Conservation (phyloP, 2,329 filamentous ascomycete genomes). For the Fusarium keratoplasticum region DNA sequence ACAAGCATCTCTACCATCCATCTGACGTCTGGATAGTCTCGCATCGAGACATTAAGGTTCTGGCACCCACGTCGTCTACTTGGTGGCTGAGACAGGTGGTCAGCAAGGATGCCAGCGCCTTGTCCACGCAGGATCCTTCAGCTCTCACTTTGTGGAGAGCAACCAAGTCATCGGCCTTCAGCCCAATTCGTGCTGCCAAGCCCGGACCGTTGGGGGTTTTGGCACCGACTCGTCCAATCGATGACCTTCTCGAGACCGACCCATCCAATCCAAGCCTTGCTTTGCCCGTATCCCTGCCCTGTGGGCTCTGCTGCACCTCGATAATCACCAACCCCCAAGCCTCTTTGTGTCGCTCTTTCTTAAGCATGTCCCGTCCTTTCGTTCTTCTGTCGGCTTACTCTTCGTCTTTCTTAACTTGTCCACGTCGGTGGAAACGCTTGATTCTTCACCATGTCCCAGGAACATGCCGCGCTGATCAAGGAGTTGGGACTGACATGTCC, state of each 20-base stretch:
- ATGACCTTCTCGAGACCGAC: neutral
- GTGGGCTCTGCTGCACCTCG: neutral
- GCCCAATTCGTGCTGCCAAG: neutral
- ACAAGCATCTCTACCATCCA: neutral
- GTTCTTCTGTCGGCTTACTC: neutral
- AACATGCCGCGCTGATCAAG: neutral
- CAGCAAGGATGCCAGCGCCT: neutral
- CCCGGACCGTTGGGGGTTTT: neutral
- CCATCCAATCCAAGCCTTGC: neutral
- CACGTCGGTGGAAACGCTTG: neutral
- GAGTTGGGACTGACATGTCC: conserved; percentile 39
- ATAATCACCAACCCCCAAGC: neutral
- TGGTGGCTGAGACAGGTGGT: neutral
- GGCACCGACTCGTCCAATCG: neutral
- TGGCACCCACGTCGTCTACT: neutral
- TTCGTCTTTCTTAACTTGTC: neutral
- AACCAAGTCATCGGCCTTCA: neutral
- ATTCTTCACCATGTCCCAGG: neutral
- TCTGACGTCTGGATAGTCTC: neutral
- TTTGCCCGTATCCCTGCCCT: neutral
- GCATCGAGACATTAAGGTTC: neutral
- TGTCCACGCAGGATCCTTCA: neutral
- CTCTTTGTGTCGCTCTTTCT: neutral
- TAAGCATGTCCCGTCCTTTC: neutral
- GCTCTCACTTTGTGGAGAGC: neutral